Base-by-base conservation (phyloP, 345 rosid species). In the Camelina laxa region DNA sequence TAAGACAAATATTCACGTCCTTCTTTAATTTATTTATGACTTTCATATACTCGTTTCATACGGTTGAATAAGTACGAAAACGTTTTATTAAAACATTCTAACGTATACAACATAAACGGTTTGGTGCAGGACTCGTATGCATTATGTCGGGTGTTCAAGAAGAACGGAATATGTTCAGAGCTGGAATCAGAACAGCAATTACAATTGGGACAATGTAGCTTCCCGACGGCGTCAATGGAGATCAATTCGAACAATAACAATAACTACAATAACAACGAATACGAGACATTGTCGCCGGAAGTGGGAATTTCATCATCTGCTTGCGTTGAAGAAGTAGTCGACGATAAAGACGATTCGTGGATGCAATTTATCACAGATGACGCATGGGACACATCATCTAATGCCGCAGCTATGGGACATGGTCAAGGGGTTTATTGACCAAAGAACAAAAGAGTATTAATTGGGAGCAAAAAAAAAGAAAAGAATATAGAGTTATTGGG, bases 321-420 rank as follows among this genome's bases (percentile, higher is more conserved):
- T 9, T 80, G 84, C 57, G 75, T 78, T 11, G 96, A 86, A 15
- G 94, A 84, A 44, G 90, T 85, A 12, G 93, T 85, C 50, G 94
- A 88, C 44, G 97, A 89, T 48, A 91, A 88, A 80, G 98, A 93
- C 47, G 97, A 93, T 54, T 93, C 97, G 3, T 93, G 98, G 98
- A 93, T 91, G 97, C 97, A 91, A 22, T 93, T 93, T 80, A 93
- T 93, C 82, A 88, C 97, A 0, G 98, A 91, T 60, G 98, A 91
- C 41, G 88, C 93, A 2, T 89, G 96, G 97, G 81, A 72, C 19
- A 84, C 86, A 13, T 87, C 92, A 11, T 83, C 94, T 10, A 83
- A 68, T 72, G 50, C 71, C 24, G 50, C 80, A 60, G 51, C 80
- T 54, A 42, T 54, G 75, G 80, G 78, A 60, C 74, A 66, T 67